Evolutionary conservation across 306 rosid genomes (phyloP), one percentile per base, ranked within the genome.

Genomic region (Quercus rubra): DNA sequence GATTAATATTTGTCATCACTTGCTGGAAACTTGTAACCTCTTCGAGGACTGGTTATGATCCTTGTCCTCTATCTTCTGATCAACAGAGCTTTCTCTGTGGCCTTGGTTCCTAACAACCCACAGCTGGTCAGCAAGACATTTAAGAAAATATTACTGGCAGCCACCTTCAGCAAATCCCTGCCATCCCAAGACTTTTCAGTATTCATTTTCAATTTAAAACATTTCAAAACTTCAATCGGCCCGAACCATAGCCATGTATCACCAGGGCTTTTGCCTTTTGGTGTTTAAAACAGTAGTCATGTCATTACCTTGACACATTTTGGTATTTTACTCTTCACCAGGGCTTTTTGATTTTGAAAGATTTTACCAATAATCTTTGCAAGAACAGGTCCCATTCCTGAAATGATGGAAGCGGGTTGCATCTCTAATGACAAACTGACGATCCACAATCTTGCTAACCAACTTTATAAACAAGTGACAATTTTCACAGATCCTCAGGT

Each of bases 381-480:
- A 92, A 78, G 97, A 92, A 83, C 99, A 92, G 35, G 79, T 27
- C 6, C 99, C 99, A 31, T 91, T 80, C 67, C 84, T 83, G 77
- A 94, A 92, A 87, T 89, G 97, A 83, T 94, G 99, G 75, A 94
- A 94, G 70, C 97, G 93, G 58, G 95, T 90, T 18, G 97, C 91
- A 56, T 94, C 99, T 87, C 97, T 84, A 55, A 94, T 88, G 72
- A 93, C 84, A 76, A 92, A 88, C 71, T 81, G 87, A 17, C 95
- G 93, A 83, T 94, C 76, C 12, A 90, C 97, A 80, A 90, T 83
- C 80, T 76, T 87, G 89, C 99, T 92, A 31, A 91, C 92, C 84
- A 83, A 71, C 91, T 91, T 90, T 55, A 92, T 79, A 67, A 92
- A 95, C 72, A 84, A 57, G 87, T 95, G 98, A 64, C 98, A 91